These are phyloP conservation scores for Secale cereale DNA, from an alignment of 176 grass and related monocot genomes.

Conservation along the genomic window DNA sequence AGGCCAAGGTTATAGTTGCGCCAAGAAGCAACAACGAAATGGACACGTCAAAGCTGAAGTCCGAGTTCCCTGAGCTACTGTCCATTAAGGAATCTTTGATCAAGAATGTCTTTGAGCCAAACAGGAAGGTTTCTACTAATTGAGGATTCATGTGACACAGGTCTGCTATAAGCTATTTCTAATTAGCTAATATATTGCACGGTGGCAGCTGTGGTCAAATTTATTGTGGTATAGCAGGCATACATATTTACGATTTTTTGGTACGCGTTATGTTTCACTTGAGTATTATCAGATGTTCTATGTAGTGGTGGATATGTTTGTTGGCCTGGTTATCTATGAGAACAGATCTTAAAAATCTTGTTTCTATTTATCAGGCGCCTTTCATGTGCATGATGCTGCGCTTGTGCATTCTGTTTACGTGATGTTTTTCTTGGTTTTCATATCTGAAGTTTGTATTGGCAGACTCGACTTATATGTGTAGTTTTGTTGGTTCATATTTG, in stretches of 20 bases:
- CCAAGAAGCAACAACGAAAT: not conserved
- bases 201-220: slow-evolving; percentile 11
- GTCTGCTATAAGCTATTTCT: not conserved
- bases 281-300: not conserved
- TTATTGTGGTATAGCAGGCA: not conserved
- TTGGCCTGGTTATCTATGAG: not conserved
- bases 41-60: not conserved
- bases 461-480: not conserved
- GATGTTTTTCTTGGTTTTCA: not conserved
- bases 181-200: slow-evolving; percentile 7
- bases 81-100: not conserved
- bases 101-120: not conserved
- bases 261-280: not conserved
- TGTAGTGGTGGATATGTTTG: not conserved
- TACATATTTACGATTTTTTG: not conserved
- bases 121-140: not conserved
- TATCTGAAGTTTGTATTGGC: not conserved
- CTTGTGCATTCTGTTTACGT: not conserved
- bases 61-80: not conserved
- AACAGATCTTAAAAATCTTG: not conserved
- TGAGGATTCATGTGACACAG: not conserved
- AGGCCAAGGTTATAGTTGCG: not conserved
- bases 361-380: not conserved
- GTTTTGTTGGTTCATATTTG: not conserved
- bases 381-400: not conserved